phyloP scores from a whole-genome alignment of 305 asterid genomes.

The Fraxinus sp. region DNA sequence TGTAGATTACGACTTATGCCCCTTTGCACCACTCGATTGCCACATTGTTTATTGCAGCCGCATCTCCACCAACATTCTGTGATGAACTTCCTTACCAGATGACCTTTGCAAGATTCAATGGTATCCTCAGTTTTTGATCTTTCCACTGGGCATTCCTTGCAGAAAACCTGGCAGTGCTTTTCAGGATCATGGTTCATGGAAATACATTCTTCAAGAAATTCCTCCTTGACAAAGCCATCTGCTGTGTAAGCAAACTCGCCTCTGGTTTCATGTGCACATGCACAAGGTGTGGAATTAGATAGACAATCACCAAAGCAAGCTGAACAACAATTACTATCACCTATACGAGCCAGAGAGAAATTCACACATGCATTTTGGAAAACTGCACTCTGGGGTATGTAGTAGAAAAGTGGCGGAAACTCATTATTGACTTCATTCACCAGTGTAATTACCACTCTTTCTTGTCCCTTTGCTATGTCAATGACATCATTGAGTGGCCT shows the following conservation, averaged over 20 bases:
- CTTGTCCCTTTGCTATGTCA: slow-evolving; percentile 70
- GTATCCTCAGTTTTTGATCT: slow-evolving; percentile 47
- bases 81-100: slow-evolving; percentile 57
- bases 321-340: slow-evolving; percentile 48
- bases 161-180: slow-evolving; percentile 51
- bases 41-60: slow-evolving; percentile 63
- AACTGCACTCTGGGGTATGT: slow-evolving; percentile 55
- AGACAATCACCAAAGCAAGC: slow-evolving; percentile 62
- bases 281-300: slow-evolving; percentile 47
- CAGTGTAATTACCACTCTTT: slow-evolving; percentile 41
- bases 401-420: slow-evolving; percentile 46
- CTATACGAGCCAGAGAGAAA: slow-evolving; percentile 50
- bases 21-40: slow-evolving; percentile 78
- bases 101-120: slow-evolving; percentile 70
- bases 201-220: slow-evolving; percentile 49
- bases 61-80: slow-evolving; percentile 81
- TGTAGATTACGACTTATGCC: slow-evolving; percentile 61
- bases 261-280: slow-evolving; percentile 49
- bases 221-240: slow-evolving; percentile 62
- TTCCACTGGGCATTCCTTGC: slow-evolving; percentile 65
- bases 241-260: slow-evolving; percentile 59
- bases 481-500: slow-evolving; percentile 25
- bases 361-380: slow-evolving; percentile 55
- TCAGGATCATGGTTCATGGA: slow-evolving; percentile 59
- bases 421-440: slow-evolving; percentile 59